These are phyloP conservation scores for Exophiala sp. DNA, from an alignment of 2,329 filamentous ascomycete genomes.

Conservation along the genomic window DNA sequence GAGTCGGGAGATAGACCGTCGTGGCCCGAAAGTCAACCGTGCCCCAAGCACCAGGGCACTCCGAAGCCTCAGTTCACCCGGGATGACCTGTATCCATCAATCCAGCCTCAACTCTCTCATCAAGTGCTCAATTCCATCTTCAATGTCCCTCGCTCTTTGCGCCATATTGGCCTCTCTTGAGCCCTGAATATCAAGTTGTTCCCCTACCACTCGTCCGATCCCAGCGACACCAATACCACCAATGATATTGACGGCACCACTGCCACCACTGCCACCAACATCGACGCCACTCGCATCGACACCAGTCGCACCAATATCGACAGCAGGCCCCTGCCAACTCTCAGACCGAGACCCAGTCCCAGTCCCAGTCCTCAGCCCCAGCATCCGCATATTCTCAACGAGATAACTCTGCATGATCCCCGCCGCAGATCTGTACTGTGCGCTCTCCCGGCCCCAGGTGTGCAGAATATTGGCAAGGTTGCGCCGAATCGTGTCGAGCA, in stretches of 20 bases:
- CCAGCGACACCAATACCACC: too few relatives aligned
- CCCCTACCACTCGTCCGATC: too few relatives aligned
- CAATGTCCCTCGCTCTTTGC: neutral
- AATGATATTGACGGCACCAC: neutral
- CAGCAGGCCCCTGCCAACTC: too few relatives aligned
- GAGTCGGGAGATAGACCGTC: too few relatives aligned
- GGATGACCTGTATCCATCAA: too few relatives aligned
- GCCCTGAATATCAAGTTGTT: too few relatives aligned
- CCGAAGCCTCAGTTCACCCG: too few relatives aligned
- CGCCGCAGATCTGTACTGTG: constrained; percentile 20
- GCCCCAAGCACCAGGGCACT: too few relatives aligned
- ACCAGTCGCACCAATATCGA: too few relatives aligned
- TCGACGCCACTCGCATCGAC: too few relatives aligned
- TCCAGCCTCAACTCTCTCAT: constrained; percentile 9
- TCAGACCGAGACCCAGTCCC: neutral
- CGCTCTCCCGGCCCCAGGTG: constrained; percentile 23
- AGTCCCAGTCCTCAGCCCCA: neutral
- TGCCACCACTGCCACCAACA: neutral
- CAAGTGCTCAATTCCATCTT: constrained; percentile 7
- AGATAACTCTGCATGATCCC: constrained; percentile 26
- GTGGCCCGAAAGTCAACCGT: too few relatives aligned
- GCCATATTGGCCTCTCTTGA: neutral
- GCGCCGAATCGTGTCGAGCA: constrained; percentile 23
- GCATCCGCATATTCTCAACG: constrained; percentile 21
- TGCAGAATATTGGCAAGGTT: constrained; percentile 22